Evolutionary conservation across 305 asterid species (phyloP), one percentile per base, ranked within the genome.

Genomic region (Nicotiana rustica): DNA sequence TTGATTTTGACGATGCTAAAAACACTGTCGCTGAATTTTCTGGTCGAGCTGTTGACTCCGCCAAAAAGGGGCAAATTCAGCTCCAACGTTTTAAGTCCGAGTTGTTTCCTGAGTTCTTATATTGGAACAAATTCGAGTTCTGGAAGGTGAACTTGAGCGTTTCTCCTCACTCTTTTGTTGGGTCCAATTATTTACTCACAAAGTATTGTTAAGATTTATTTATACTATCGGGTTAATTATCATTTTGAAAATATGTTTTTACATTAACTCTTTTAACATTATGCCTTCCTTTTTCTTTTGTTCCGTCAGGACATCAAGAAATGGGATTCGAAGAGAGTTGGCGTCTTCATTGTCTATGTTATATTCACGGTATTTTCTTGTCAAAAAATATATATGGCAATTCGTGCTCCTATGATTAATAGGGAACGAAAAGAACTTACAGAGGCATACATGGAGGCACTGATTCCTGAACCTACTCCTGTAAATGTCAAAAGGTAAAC

Each of bases 401-500:
- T 92, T 84, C 93, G 94, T 85, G 98, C 94, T 62, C 98, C 99
- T 52, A 35, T 90, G 68, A 70, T 97, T 71, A 92, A 87, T 84
- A 93, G 94, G 79, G 95, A 97, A 81, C 90, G 88, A 81, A 91
- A 84, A 82, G 94, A 97, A 77, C 77, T 95, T 87, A 83, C 96
- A 5, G 98, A 97, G 91, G 97, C 97, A 17, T 97, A 91, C 84
- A 97, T 97, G 99, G 99, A 97, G 66, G 97, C 98, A 25, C 86
- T 97, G 80, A 91, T 95, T 85, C 99, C 99, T 67, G 99, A 92
- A 88, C 99, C 99, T 33, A 92, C 97, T 81, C 93, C 98, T 12
- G 85, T 90, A 62, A 97, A 97, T 86, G 88, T 97, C 79, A 93
- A 88, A 83, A 93, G 86, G 99, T 95, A 85, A 44, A 44, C 3